Percentiles rank a stretch among this genome's conserved stretches.
Evolutionary conservation across 106 monocot species (phyloP).

Genomic region (Allium cepa): DNA sequence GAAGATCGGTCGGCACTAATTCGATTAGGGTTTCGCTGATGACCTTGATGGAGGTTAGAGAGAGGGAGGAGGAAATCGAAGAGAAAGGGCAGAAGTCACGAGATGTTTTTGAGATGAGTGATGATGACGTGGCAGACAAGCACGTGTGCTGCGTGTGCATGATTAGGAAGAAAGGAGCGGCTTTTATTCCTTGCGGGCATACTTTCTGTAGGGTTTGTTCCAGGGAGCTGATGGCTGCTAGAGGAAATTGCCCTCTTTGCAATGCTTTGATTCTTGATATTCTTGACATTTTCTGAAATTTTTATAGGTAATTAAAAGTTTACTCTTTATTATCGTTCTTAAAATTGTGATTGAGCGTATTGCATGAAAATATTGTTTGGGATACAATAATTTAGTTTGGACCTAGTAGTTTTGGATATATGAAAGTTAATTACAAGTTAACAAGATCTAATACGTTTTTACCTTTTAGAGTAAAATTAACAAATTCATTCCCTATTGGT

Average conservation of each 20-base stretch:
- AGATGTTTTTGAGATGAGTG: background rate
- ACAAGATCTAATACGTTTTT: too few species aligned
- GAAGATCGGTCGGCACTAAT: background rate
- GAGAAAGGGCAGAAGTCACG: background rate
- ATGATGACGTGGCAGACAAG: background rate
- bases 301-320: too few species aligned
- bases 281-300: constrained; percentile 12
- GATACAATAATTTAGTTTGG: too few species aligned
- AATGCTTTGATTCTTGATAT: constrained; percentile 10
- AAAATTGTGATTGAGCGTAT: too few species aligned
- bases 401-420: too few species aligned
- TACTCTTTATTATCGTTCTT: too few species aligned
- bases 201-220: constrained; percentile 21
- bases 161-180: constrained; percentile 17
- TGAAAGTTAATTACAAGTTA: too few species aligned
- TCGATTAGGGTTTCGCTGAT: constrained; percentile 16
- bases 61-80: background rate
- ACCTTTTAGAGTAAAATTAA: too few species aligned
- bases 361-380: too few species aligned
- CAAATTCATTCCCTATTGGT: too few species aligned
- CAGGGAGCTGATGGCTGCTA: background rate
- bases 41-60: constrained; percentile 10
- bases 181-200: constrained; percentile 29
- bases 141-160: constrained; percentile 20
- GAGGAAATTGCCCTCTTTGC: constrained; percentile 13